Conservation (phyloP, 352 stramenopile species). For the Blastocystis sp. region DNA sequence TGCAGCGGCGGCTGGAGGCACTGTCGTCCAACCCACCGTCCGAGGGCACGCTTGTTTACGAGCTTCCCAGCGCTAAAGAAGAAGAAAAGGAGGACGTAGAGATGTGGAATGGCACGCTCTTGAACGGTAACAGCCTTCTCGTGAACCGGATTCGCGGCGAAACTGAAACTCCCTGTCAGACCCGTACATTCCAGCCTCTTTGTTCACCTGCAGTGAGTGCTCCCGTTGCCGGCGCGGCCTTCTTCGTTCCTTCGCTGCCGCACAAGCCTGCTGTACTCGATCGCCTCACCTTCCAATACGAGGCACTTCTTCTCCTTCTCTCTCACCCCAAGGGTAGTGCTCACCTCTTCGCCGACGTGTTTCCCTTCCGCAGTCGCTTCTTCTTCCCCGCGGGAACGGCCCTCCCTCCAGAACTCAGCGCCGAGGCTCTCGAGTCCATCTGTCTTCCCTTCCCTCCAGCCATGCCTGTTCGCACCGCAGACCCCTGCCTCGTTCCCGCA, state of each 20-base stretch:
- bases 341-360: neutral
- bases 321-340: neutral
- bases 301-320: neutral
- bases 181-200: no score
- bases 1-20: neutral
- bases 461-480: neutral
- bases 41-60: no score
- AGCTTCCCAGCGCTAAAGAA: no score
- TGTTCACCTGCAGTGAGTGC: no score
- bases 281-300: neutral
- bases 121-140: no score
- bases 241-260: neutral
- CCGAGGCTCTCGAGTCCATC: neutral
- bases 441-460: constrained; percentile 34
- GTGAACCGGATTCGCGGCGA: no score
- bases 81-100: no score
- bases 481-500: neutral
- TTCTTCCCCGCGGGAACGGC: neutral
- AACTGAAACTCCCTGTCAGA: no score
- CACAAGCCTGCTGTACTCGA: neutral
- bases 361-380: constrained; percentile 1
- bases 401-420: neutral
- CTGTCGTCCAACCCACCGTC: neutral
- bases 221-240: neutral
- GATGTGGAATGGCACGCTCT: no score